Evolutionary conservation across 768 basidiomycete species (phyloP), one percentile per base, ranked within the genome.

Genomic region (Hygrophorus pudorinus): DNA sequence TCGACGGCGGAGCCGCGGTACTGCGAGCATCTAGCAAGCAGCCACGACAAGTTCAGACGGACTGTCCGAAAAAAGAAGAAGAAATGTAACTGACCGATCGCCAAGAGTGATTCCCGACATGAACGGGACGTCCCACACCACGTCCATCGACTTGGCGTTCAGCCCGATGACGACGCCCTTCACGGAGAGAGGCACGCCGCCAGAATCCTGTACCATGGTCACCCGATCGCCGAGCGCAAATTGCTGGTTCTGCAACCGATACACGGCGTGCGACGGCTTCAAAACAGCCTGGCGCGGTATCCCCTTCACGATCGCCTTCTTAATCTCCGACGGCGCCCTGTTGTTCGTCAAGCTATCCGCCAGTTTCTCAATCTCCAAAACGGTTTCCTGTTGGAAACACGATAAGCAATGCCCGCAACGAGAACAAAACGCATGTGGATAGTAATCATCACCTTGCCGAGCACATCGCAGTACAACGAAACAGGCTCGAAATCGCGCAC

Each of bases 111-210:
- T 72, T 5, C 96, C 96, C 16, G 90, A 81, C 78, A 99, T 88
- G 65, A 99, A 98, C 1, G 90, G 75, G 17, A 85, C 81, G 59
- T 99, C 96, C 88, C 96, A 98, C 0, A 94, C 75, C 17, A 98
- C 85, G 59, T 98, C 96, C 75, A 98, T 85, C 3, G 84, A 78
- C 56, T 83, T 86, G 2, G 81, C 65, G 53, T 82, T 88, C 55
- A 99, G 63, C 11, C 93, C 89, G 42, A 98, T 77, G 18, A 98
- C 92, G 12, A 94, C 89, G 16, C 96, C 96, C 63, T 94, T 97
- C 41, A 81, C 83, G 1, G 81, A 79, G 11, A 98, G 68, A 1
- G 93, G 91, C 0, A 98, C 93, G 28, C 84, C 80, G 21, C 93
- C 93, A 0, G 92, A 82, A 57, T 98, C 96, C 53, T 88, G 85